These are phyloP conservation scores for Cyclotella cryptica DNA, from an alignment of 108 stramenopile genomes.

Conservation along the genomic window DNA sequence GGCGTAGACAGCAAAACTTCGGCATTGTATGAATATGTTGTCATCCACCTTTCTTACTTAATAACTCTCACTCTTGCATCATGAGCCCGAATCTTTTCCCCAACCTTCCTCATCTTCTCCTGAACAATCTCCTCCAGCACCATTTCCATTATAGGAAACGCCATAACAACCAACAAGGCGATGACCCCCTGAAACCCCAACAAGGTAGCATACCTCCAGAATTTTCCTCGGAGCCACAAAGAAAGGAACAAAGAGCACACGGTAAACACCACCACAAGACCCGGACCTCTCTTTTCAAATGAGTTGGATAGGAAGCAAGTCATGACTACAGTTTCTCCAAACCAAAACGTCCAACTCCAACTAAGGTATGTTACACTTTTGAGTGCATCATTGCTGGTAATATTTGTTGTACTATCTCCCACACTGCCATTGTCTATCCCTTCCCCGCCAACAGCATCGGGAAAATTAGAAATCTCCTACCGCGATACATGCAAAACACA, in stretches of 20 bases:
- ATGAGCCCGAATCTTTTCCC: conserved; percentile 82
- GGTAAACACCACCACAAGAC: conserved; percentile 40
- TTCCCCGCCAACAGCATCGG: neutral
- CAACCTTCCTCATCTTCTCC: conserved; percentile 86
- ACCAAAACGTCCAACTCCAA: conserved; percentile 67
- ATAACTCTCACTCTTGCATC: conserved; percentile 65
- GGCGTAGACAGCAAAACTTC: neutral
- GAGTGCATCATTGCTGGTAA: conserved; percentile 1
- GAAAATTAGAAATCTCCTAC: conserved; percentile 30
- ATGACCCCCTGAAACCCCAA: conserved; percentile 66
- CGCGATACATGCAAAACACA: conserved; percentile 75
- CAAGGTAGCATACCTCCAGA: conserved; percentile 78
- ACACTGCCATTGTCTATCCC: conserved; percentile 7
- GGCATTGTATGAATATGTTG: too few species aligned
- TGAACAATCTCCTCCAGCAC: conserved; percentile 82
- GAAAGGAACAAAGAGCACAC: conserved; percentile 44
- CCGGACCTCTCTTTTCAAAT: conserved; percentile 23
- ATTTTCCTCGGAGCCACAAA: conserved; percentile 83
- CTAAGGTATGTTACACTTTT: neutral
- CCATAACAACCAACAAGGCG: conserved; percentile 73
- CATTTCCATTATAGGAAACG: conserved; percentile 91
- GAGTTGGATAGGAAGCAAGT: conserved; percentile 82
- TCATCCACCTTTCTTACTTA: conserved; percentile 21
- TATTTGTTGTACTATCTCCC: conserved; percentile 15
- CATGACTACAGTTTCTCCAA: conserved; percentile 83